Conservation (phyloP, 805 yeast genomes). For the Ogataea paraovalis region DNA sequence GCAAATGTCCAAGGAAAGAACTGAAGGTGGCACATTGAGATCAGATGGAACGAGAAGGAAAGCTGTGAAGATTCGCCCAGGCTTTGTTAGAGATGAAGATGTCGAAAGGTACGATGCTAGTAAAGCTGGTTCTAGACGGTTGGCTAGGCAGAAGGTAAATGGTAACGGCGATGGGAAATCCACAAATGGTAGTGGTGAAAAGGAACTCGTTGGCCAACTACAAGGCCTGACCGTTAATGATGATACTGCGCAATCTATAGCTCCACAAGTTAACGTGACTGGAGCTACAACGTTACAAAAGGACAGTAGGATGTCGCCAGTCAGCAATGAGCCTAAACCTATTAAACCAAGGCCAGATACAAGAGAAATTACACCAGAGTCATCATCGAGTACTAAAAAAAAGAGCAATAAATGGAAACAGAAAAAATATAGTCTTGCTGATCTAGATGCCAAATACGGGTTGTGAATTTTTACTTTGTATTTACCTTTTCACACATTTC, state of each 20-base stretch:
- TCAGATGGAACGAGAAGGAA: slow-evolving; percentile 25
- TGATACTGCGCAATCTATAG: too few species aligned
- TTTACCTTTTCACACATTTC: too few species aligned
- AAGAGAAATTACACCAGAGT: not conserved
- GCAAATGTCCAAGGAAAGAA: not conserved
- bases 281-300: too few species aligned
- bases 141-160: slow-evolving; percentile 4
- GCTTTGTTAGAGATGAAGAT: slow-evolving; percentile 22
- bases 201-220: too few species aligned
- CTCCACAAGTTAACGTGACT: too few species aligned
- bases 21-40: slow-evolving; percentile 22
- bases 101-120: slow-evolving; percentile 14
- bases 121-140: slow-evolving; percentile 1
- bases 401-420: not conserved
- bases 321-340: not conserved
- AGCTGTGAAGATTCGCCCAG: slow-evolving; percentile 20
- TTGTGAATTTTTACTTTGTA: not conserved
- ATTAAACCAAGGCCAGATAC: not conserved
- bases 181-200: not conserved
- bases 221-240: too few species aligned
- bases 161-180: not conserved
- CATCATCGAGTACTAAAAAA: not conserved
- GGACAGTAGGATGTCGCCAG: too few species aligned
- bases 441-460: slow-evolving; percentile 1
- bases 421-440: not conserved